Percentiles rank a stretch among this genome's conserved stretches.
phyloP scores from a whole-genome alignment of 257 asterid genomes.

The Gardenia jasminoides region DNA sequence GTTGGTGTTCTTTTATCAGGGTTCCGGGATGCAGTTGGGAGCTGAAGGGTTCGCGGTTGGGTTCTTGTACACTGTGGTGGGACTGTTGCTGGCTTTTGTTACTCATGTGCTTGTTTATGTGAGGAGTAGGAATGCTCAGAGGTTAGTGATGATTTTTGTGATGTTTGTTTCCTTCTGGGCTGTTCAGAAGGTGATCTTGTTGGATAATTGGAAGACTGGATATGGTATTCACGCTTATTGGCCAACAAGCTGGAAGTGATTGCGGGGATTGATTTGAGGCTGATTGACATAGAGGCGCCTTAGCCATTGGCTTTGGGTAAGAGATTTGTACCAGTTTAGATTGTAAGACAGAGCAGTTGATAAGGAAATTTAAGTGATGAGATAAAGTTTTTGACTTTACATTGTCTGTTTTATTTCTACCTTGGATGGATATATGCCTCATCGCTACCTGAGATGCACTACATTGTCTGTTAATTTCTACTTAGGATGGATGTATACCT shows the following conservation, averaged over 20 bases:
- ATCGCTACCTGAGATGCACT: not conserved
- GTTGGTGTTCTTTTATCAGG: conserved; percentile 75
- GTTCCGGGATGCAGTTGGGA: conserved; percentile 92
- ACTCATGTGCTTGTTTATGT: conserved; percentile 57
- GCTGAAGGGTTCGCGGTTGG: conserved; percentile 88
- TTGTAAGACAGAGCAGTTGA: not conserved
- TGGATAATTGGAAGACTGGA: conserved; percentile 99
- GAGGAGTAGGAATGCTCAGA: conserved; percentile 53
- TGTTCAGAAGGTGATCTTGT: conserved; percentile 62
- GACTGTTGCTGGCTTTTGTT: conserved; percentile 65
- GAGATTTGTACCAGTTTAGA: conserved; percentile 25
- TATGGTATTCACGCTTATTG: conserved; percentile 78
- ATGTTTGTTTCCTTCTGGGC: conserved; percentile 60
- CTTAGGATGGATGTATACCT: conserved; percentile 9
- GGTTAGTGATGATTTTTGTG: conserved; percentile 39
- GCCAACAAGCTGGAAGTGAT: conserved; percentile 84
- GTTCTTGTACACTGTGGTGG: conserved; percentile 76
- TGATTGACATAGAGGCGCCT: not conserved
- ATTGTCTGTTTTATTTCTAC: not conserved
- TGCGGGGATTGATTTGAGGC: not conserved
- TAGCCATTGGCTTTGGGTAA: conserved; percentile 24
- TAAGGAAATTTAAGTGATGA: not conserved
- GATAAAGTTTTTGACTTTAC: not conserved
- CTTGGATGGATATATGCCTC: conserved; percentile 9
- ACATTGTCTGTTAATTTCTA: not conserved